These are phyloP conservation scores for Pleoardoris graminearum DNA, from an alignment of 2,329 filamentous ascomycete species.

Conservation along the genomic window DNA sequence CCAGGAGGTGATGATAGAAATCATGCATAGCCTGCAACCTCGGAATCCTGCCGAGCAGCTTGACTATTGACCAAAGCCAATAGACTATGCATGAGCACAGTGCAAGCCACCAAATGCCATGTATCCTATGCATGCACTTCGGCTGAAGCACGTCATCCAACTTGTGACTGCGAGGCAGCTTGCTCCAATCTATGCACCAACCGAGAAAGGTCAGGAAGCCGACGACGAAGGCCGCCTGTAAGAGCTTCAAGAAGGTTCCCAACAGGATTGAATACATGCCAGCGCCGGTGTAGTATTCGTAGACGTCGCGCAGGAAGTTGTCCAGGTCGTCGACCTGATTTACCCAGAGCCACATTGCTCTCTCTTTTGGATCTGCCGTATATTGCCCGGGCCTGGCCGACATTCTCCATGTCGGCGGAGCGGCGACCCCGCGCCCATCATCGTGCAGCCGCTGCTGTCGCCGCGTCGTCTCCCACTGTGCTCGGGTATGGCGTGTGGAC, in stretches of 20 bases:
- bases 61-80: conserved; percentile 78
- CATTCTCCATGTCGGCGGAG: conserved; percentile 27
- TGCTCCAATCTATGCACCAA: conserved; percentile 82
- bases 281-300: conserved; percentile 81
- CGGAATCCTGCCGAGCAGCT: conserved; percentile 72
- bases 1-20: conserved; percentile 81
- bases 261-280: conserved; percentile 85
- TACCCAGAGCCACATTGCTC: conserved; percentile 89
- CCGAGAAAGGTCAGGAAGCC: conserved; percentile 80
- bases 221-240: conserved; percentile 83
- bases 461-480: conserved; percentile 56
- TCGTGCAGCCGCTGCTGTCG: conserved; percentile 52
- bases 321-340: conserved; percentile 83
- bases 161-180: conserved; percentile 67
- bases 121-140: conserved; percentile 75
- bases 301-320: conserved; percentile 82
- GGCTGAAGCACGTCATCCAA: conserved; percentile 66
- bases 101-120: conserved; percentile 72
- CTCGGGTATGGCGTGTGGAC: conserved; percentile 48
- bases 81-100: conserved; percentile 86
- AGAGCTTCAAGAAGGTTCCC: conserved; percentile 69
- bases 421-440: conserved; percentile 23
- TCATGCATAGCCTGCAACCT: conserved; percentile 77
- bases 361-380: conserved; percentile 65
- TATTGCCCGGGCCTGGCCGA: conserved; percentile 31